Percentiles rank a stretch among this genome's conserved stretches.
Conservation (phyloP, 805 yeast genomes). For the Candida ovalis region DNA sequence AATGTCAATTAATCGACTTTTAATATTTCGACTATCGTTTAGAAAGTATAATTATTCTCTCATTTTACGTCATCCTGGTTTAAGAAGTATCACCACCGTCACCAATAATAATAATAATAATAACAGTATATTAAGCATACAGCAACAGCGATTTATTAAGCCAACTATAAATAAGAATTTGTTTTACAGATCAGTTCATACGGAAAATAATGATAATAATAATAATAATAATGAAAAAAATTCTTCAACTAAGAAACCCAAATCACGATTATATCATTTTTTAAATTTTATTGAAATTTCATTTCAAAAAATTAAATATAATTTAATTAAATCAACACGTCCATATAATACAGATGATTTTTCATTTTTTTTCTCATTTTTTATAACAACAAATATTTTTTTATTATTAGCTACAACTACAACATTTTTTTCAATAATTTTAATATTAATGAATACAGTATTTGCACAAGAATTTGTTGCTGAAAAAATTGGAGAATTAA, state of each 20-base stretch:
- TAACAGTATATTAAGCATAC: too few species aligned
- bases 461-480: slow-evolving; percentile 90
- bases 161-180: neutral
- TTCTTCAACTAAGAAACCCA: neutral
- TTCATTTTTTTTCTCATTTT: slow-evolving; percentile 87
- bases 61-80: too few species aligned
- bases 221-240: neutral
- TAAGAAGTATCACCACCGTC: too few species aligned
- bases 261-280: neutral
- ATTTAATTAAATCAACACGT: slow-evolving; percentile 65
- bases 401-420: slow-evolving; percentile 86
- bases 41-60: too few species aligned
- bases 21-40: too few species aligned
- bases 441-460: slow-evolving; percentile 76
- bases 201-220: neutral
- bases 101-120: too few species aligned
- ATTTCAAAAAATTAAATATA: slow-evolving; percentile 55
- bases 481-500: slow-evolving; percentile 69
- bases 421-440: slow-evolving; percentile 77
- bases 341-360: slow-evolving; percentile 93
- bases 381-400: slow-evolving; percentile 80
- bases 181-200: too few species aligned
- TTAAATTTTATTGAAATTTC: slow-evolving; percentile 1
- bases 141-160: neutral
- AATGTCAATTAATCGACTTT: too few species aligned